Evolutionary conservation across 2,329 filamentous ascomycete genomes (phyloP).

Genomic region (Cladosporium velox): DNA sequence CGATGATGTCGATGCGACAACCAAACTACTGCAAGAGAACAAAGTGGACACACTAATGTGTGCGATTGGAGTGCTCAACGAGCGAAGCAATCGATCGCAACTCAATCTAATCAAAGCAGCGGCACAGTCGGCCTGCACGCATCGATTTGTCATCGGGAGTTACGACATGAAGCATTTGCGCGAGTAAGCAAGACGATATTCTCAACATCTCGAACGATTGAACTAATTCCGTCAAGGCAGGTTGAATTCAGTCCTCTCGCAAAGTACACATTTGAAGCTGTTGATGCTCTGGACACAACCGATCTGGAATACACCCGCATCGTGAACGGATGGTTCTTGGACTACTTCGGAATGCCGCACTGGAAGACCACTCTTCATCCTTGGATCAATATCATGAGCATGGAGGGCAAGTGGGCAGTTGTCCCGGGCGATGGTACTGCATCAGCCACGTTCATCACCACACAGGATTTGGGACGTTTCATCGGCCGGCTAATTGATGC

Average conservation of each 20-base stretch:
- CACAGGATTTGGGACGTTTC: constrained; percentile 9
- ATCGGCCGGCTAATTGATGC: constrained; percentile 1
- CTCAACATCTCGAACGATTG: neutral
- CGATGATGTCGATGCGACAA: neutral
- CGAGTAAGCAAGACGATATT: neutral
- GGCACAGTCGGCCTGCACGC: constrained; percentile 8
- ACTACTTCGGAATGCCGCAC: constrained; percentile 37
- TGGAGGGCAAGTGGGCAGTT: constrained; percentile 5
- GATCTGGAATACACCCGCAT: constrained; percentile 35
- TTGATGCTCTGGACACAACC: constrained; percentile 28
- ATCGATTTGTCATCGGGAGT: constrained; percentile 25
- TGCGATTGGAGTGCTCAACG: constrained; percentile 21
- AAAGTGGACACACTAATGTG: constrained; percentile 26
- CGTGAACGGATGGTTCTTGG: constrained; percentile 35
- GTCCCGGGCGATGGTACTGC: constrained; percentile 3
- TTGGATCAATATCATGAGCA: constrained; percentile 17
- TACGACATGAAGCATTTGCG: constrained; percentile 16
- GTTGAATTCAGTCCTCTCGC: neutral
- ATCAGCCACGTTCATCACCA: constrained; percentile 7
- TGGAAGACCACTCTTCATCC: constrained; percentile 19
- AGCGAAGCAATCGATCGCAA: constrained; percentile 18
- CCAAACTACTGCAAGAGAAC: neutral
- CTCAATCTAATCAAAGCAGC: constrained; percentile 26
- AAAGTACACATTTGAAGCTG: constrained; percentile 18
- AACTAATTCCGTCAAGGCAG: neutral